phyloP scores from a whole-genome alignment of 441 rosid genomes.

The Populus hybrid region DNA sequence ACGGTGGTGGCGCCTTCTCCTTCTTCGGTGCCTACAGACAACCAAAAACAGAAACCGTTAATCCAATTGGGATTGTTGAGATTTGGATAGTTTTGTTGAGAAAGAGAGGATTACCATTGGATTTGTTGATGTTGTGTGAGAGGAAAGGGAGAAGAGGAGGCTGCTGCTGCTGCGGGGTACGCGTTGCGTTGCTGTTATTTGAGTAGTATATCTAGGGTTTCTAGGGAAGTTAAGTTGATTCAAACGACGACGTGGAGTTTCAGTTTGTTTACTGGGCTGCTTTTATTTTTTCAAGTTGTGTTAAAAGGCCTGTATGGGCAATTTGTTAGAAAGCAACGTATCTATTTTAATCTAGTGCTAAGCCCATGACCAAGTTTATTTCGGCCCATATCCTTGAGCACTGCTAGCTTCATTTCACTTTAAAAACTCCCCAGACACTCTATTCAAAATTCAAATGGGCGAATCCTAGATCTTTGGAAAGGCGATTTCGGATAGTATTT shows the following conservation, averaged over 20 bases:
- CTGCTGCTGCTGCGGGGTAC: neutral
- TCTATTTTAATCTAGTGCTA: too few relatives aligned
- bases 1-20: constrained; percentile 55
- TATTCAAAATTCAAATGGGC: too few relatives aligned
- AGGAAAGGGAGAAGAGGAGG: neutral
- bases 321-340: neutral
- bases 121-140: constrained; percentile 5
- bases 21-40: constrained; percentile 50
- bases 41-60: neutral
- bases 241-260: neutral
- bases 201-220: constrained; percentile 9
- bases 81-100: neutral
- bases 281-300: neutral
- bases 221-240: neutral
- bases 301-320: neutral
- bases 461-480: too few relatives aligned
- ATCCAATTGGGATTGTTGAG: neutral
- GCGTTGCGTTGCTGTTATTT: neutral
- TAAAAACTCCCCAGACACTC: too few relatives aligned
- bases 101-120: constrained; percentile 28
- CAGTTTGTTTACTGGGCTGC: neutral
- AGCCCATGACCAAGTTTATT: neutral
- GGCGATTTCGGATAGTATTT: too few relatives aligned
- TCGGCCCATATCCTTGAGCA: neutral
- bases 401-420: too few relatives aligned